phyloP scores from a whole-genome alignment of 306 rosid genomes.

The Hylodesmum podocarpum region DNA sequence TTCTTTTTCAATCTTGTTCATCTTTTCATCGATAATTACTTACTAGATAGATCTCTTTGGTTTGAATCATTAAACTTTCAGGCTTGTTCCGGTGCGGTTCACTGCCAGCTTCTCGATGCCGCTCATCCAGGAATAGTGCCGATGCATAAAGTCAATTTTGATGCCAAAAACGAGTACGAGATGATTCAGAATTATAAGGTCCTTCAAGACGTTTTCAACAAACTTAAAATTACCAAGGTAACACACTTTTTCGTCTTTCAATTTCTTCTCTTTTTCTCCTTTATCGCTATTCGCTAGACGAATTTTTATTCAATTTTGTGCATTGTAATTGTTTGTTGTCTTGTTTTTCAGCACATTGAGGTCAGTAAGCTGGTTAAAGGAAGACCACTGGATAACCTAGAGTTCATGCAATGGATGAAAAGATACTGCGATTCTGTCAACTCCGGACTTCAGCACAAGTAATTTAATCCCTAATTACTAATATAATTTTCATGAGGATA shows the following conservation, averaged over 20 bases:
- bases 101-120: slow-evolving; percentile 90
- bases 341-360: slow-evolving; percentile 68
- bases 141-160: slow-evolving; percentile 97
- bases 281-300: background rate
- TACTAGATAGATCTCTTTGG: background rate
- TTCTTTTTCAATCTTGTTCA: background rate
- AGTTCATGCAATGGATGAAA: slow-evolving; percentile 99
- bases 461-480: background rate
- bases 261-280: background rate
- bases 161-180: slow-evolving; percentile 91
- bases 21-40: background rate
- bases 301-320: background rate
- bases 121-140: slow-evolving; percentile 91
- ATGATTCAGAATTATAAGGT: slow-evolving; percentile 99
- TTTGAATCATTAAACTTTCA: slow-evolving; percentile 20
- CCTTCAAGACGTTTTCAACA: slow-evolving; percentile 91
- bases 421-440: slow-evolving; percentile 82
- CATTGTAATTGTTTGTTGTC: background rate
- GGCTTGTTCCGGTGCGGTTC: slow-evolving; percentile 96
- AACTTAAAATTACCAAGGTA: slow-evolving; percentile 94
- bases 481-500: background rate
- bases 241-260: background rate
- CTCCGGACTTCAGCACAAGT: slow-evolving; percentile 56
- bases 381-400: slow-evolving; percentile 89
- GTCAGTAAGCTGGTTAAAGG: slow-evolving; percentile 94